Conservation (phyloP, 2,329 filamentous ascomycete species). For the Chaetomiaceae sp. region DNA sequence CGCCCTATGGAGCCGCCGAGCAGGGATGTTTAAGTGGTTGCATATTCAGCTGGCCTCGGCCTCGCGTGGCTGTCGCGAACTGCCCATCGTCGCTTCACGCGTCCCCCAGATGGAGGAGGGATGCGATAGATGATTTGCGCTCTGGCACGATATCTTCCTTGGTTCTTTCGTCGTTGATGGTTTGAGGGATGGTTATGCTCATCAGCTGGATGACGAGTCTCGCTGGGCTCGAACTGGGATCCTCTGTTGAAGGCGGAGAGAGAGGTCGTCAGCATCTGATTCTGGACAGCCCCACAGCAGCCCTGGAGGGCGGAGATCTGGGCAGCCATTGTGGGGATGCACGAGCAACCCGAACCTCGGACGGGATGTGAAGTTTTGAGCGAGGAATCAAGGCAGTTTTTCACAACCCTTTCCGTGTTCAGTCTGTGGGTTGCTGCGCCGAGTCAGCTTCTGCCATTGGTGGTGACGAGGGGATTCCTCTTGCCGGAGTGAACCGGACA, state of each 20-base stretch:
- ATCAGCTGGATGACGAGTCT: too few species aligned
- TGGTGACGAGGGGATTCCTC: too few species aligned
- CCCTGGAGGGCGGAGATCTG: neutral
- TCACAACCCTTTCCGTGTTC: too few species aligned
- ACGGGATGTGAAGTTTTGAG: too few species aligned
- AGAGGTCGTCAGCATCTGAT: neutral
- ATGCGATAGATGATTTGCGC: too few species aligned
- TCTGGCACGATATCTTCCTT: too few species aligned
- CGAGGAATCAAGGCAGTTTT: too few species aligned
- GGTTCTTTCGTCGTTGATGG: too few species aligned
- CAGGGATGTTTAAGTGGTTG: conserved; percentile 24
- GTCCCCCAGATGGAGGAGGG: neutral
- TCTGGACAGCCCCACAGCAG: neutral
- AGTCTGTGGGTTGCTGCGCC: neutral
- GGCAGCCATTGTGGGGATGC: conserved; percentile 8
- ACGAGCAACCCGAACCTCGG: neutral
- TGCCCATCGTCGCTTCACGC: neutral
- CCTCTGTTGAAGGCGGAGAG: neutral
- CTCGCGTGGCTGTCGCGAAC: neutral
- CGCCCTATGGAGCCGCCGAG: conserved; percentile 11
- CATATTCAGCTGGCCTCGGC: conserved; percentile 17
- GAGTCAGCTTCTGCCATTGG: neutral
- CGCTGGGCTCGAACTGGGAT: too few species aligned
- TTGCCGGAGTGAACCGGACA: too few species aligned
- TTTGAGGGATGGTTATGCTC: too few species aligned